Base-by-base conservation (phyloP, 2,329 filamentous ascomycete genomes). In the Arthrobotrys musiformis region DNA sequence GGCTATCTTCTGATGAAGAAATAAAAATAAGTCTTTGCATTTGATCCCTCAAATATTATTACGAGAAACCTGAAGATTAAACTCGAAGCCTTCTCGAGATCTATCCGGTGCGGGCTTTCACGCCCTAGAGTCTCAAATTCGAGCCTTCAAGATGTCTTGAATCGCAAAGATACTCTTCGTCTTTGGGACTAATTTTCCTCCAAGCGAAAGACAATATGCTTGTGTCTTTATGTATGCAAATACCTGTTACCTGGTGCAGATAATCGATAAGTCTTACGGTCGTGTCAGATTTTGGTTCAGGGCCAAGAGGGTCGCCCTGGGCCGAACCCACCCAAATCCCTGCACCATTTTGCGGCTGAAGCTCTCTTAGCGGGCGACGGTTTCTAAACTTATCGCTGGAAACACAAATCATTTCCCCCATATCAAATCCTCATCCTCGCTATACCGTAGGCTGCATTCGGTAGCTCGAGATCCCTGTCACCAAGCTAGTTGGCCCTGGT, bases 301-400 rank as follows among this genome's bases (percentile, higher is more conserved):
- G 50, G 73, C 73, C 73, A 77, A 77, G 73, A 62, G 15, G n/a
- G 48, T 54, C n/a, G 66, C 60, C 73, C 73, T 70, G 70, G 56
- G 24, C 42, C 50, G 70, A 52, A 60, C 52, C 66, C 60, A 77
- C 48, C 40, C 28, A 30, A 19, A 61, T 40, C 69, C 69, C 52
- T 77, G 73, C 73, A 70, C 50, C 24, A 7, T 70, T 61, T 69
- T 77, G 73, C 73, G 73, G 73, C 73, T 77, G 73, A 77, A 77
- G 64, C 26, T 13, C 30, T 77, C 60, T 70, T 77, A 70, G 73
- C 73, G 66, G 66, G 60, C 66, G 60, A 63, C 60, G 26, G 73
- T 77, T 77, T 77, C 73, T 77, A 77, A 77, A 77, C 73, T 77
- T 77, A 70, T 66, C 66, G 61, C 60, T 60, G 72, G 72, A 76